Evolutionary conservation across 495 filamentous ascomycete species (phyloP).

Genomic region (Xylaria grammica): DNA sequence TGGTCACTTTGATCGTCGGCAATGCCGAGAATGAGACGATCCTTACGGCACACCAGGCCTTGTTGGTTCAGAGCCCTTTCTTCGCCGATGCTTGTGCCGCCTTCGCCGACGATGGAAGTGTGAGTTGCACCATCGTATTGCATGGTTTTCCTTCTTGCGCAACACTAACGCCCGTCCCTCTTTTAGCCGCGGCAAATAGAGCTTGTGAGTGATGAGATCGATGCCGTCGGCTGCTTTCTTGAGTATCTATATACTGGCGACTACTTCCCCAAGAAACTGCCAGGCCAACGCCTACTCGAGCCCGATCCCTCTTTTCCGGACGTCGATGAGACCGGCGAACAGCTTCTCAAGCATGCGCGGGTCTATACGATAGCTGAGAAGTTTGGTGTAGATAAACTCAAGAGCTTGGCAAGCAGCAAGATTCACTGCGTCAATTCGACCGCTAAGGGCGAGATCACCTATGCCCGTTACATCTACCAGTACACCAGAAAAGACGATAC

Average conservation of each 20-base stretch:
- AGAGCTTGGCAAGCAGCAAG: slow-evolving; percentile 79
- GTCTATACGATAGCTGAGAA: slow-evolving; percentile 90
- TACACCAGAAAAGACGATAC: slow-evolving; percentile 71
- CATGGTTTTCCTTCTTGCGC: background rate
- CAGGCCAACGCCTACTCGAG: slow-evolving; percentile 61
- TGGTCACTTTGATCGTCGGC: slow-evolving; percentile 79
- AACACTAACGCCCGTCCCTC: slow-evolving; percentile 2
- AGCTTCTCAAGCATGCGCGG: slow-evolving; percentile 83
- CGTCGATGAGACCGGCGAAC: slow-evolving; percentile 72
- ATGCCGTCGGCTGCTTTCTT: slow-evolving; percentile 85
- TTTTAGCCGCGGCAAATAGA: slow-evolving; percentile 67
- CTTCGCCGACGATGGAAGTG: slow-evolving; percentile 59
- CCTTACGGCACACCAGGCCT: slow-evolving; percentile 78
- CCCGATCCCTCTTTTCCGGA: slow-evolving; percentile 60
- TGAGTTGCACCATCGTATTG: slow-evolving; percentile 30
- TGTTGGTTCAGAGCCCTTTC: slow-evolving; percentile 74
- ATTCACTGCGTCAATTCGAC: slow-evolving; percentile 88
- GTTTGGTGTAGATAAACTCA: slow-evolving; percentile 72
- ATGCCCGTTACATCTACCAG: slow-evolving; percentile 88
- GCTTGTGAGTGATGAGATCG: slow-evolving; percentile 72
- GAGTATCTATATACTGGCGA: slow-evolving; percentile 93
- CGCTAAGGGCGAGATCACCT: slow-evolving; percentile 84
- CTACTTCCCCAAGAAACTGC: slow-evolving; percentile 75
- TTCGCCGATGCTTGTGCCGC: slow-evolving; percentile 67
- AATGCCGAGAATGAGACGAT: slow-evolving; percentile 61